Evolutionary conservation across 192 early-diverging fungal species (phyloP), one percentile per base, ranked within the genome.

Genomic region (Coemansia sp.): DNA sequence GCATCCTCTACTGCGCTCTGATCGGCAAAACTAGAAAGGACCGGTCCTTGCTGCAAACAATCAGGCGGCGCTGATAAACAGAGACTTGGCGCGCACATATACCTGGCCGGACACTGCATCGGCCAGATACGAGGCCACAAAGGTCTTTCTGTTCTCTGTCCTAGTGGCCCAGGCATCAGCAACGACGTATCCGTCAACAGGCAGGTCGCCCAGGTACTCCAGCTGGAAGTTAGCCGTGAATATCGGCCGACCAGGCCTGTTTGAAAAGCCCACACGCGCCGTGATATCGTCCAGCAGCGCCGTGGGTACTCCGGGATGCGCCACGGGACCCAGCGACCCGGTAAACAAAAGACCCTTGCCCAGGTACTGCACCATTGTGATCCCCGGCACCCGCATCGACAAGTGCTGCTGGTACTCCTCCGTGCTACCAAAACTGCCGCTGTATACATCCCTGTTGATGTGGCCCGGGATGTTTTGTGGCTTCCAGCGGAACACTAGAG

Each of bases 141-240:
- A 62, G 22, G 50, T 48, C 44, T 74, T 74, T 40, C 71, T 54
- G 9, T 64, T 54, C 32, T 74, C 71, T 0, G 55, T 52, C 14
- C 36, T 25, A 9, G 64, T 74, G n/a, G 63, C 18, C 71, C 71
- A 74, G 2, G 64, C 63, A 37, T 74, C 58, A 39, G 59, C 7
- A 10, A 62, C 71, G 8, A 74, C 45, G 50, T 58, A 58, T 27
- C 55, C 32, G 11, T 43, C 59, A 11, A 32, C 34, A 0, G 47
- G 51, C 18, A 63, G 38, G 4, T 54, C 42, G 19, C 11, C 24
- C 22, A 55, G 11, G 42, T 67, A 67, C 13, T 74, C 71, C 8
- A 67, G 58, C 43, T 74, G 43, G 14, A 74, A 58, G 32, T 67
- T 74, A 2, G 71, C 71, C 8, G 71, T 74, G 33, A 74, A 67